These are phyloP conservation scores for Solanum okadae DNA, from an alignment of 257 asterid species.

Conservation along the genomic window DNA sequence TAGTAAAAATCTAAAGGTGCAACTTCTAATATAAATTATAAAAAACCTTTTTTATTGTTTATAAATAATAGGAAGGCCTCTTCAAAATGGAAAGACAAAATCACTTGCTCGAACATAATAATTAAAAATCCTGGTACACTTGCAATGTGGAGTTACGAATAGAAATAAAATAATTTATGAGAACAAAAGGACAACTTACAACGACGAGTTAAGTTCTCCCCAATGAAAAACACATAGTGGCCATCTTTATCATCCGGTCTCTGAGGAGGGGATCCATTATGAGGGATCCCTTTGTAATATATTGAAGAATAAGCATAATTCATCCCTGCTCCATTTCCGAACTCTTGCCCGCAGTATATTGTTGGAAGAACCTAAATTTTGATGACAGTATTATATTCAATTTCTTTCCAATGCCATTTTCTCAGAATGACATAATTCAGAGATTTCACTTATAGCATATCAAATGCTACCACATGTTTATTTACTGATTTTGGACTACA, in stretches of 20 bases:
- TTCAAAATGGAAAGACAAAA: not conserved
- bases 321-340: conserved; percentile 33
- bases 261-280: conserved; percentile 77
- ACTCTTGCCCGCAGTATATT: conserved; percentile 53
- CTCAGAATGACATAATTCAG: not conserved
- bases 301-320: conserved; percentile 68
- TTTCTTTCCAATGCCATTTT: not conserved
- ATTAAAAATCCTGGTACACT: not conserved
- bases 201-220: conserved; percentile 84
- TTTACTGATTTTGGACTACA: not conserved
- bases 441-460: not conserved
- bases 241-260: conserved; percentile 88
- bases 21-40: not conserved
- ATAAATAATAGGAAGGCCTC: not conserved
- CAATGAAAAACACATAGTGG: conserved; percentile 59
- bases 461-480: not conserved
- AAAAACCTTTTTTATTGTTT: not conserved
- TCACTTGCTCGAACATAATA: not conserved
- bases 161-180: not conserved
- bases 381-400: not conserved
- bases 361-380: conserved; percentile 60
- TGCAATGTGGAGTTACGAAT: not conserved
- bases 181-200: conserved; percentile 41
- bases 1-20: not conserved
- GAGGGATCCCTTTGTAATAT: conserved; percentile 62